Base-by-base conservation (phyloP, 805 yeast genomes). In the Jamesozyma gamospora region DNA sequence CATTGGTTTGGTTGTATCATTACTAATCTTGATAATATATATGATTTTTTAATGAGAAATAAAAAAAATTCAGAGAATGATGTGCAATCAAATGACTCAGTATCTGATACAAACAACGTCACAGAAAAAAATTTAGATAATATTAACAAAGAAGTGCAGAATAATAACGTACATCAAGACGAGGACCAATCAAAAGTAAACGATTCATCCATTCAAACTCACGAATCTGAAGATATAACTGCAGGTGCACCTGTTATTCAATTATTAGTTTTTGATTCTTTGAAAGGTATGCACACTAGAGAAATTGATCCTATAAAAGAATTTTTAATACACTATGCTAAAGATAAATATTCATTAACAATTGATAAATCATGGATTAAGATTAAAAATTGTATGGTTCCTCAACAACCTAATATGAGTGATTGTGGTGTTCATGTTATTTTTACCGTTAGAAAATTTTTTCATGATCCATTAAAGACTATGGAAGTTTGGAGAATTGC, bases 371-470 rank as follows among this genome's bases (percentile, higher is more conserved):
- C 62, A 4, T 69, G 65, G 32, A 72, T 88, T 17, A 58, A 67
- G 33, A 61, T 74, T 35, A 56, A 65, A 37, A 58, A 66, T 7
- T 76, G 78, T 4, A 53, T 65, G 4, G 92, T 86, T 0, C 95
- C 96, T 1, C 76, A 71, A 42, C 98, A 92, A 54, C 77, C 78
- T 25, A 92, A 92, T 56, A 77, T 79, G 62, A 84, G 87, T 55
- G 98, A 92, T 57, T 92, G 98, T 64, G 98, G 98, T 1, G 75
- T 92, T 16, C 96, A 84, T 62, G 83, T 90, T 2, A 79, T 92
- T 13, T 79, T 79, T 49, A 87, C 82, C 50, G 70, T 79, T 11
- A 65, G 67, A 41, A 74, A 71, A 45, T 78, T 84, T 60, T 65
- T 80, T 34, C 62, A 63, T 18, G 60, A 72, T 30, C 74, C 77